Conservation (phyloP, 2,329 filamentous ascomycete genomes). For the Penicillium sp. region DNA sequence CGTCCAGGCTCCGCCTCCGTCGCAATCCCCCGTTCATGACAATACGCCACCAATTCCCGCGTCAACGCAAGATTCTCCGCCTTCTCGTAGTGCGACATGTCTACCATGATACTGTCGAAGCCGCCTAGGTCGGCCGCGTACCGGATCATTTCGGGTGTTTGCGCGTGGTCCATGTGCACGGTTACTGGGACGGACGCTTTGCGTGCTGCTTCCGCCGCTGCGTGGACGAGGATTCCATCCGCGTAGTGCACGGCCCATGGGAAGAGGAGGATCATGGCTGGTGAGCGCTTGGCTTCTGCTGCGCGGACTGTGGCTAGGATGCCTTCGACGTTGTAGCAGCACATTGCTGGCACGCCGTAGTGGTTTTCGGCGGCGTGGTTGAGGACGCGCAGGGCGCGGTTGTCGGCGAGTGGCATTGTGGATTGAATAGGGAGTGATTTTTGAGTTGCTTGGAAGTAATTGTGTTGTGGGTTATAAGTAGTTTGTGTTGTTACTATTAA, state of each 20-base stretch:
- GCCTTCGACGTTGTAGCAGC: conserved; percentile 64
- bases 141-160: conserved; percentile 57
- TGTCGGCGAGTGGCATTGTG: conserved; percentile 40
- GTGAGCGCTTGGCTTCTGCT: conserved; percentile 60
- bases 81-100: conserved; percentile 68
- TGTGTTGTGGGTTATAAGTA: too few relatives aligned
- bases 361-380: conserved; percentile 51
- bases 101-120: conserved; percentile 71
- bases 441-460: not conserved
- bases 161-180: conserved; percentile 62
- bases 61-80: conserved; percentile 63
- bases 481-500: too few relatives aligned
- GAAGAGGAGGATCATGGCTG: conserved; percentile 67
- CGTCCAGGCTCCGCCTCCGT: conserved; percentile 66
- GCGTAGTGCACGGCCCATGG: conserved; percentile 68
- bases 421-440: conserved; percentile 25
- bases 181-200: conserved; percentile 55
- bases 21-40: conserved; percentile 59
- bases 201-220: conserved; percentile 52
- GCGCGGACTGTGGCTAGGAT: conserved; percentile 64
- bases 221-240: conserved; percentile 50
- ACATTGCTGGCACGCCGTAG: conserved; percentile 58
- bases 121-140: conserved; percentile 55
- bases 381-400: conserved; percentile 53
- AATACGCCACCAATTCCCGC: conserved; percentile 56